phyloP scores from a whole-genome alignment of 2,329 filamentous ascomycete genomes.

The Cladosporium sp. region DNA sequence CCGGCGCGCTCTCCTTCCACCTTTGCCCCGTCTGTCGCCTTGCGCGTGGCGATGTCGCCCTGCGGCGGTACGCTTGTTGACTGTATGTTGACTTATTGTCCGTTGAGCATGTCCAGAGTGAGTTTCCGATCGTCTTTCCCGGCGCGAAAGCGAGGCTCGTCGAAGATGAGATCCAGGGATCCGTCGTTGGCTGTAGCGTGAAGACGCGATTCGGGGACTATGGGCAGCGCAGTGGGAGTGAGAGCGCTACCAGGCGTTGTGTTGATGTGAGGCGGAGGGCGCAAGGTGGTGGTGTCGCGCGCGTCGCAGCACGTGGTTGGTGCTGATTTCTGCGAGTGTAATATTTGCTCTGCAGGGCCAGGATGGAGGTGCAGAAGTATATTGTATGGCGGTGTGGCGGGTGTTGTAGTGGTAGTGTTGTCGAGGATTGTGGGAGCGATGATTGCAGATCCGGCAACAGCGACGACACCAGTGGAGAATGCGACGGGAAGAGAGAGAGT shows the following conservation, averaged over 20 bases:
- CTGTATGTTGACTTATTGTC: conserved; percentile 32
- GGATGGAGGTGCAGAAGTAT: neutral
- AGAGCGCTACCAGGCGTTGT: neutral
- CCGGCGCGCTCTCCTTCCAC: conserved; percentile 25
- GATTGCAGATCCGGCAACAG: conserved; percentile 7
- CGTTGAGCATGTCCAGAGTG: conserved; percentile 2
- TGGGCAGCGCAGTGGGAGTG: neutral
- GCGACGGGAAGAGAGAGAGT: neutral
- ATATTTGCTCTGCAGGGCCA: neutral
- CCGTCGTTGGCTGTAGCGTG: neutral
- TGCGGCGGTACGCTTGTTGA: conserved; percentile 25
- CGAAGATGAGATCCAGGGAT: neutral
- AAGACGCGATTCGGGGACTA: neutral
- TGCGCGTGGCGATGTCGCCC: conserved; percentile 25
- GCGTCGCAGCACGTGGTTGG: neutral
- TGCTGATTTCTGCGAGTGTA: neutral
- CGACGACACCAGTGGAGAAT: neutral
- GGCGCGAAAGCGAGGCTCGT: neutral
- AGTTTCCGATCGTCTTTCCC: neutral
- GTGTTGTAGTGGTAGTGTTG: neutral
- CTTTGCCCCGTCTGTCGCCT: conserved; percentile 26
- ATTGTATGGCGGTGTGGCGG: neutral
- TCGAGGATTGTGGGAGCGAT: neutral
- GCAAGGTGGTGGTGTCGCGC: neutral
- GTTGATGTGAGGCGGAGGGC: neutral